Evolutionary conservation across 176 grass and related monocot species (phyloP).

Genomic region (Puccinellia tenuiflora): DNA sequence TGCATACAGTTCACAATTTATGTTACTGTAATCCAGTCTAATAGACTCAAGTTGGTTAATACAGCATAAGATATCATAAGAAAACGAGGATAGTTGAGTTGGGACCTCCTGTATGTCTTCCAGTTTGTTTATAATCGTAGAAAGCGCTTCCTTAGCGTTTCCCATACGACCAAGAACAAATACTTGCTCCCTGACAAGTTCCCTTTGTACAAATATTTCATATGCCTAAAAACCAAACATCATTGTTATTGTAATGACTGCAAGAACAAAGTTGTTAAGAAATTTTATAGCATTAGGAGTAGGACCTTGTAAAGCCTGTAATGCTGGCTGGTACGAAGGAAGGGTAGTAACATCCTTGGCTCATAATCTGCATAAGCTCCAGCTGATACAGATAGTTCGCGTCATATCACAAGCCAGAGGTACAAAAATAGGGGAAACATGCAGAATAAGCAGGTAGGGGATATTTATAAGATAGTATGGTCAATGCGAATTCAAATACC

Average conservation of each 20-base stretch:
- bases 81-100: constrained; percentile 7
- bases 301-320: constrained; percentile 91
- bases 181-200: constrained; percentile 78
- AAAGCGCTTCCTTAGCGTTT: constrained; percentile 96
- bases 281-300: background rate
- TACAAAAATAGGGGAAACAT: constrained; percentile 5
- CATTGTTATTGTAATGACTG: constrained; percentile 19
- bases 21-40: constrained; percentile 1
- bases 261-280: background rate
- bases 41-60: background rate
- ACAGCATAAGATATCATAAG: background rate
- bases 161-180: constrained; percentile 96
- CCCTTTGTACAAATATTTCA: constrained; percentile 67
- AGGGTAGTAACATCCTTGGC: constrained; percentile 73
- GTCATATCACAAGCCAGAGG: background rate
- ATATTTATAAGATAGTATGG: background rate
- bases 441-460: background rate
- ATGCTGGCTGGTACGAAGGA: constrained; percentile 91
- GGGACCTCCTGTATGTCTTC: constrained; percentile 87
- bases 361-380: constrained; percentile 96
- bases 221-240: constrained; percentile 73
- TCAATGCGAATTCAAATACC: constrained; percentile 37
- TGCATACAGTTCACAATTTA: constrained; percentile 34
- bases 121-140: constrained; percentile 85
- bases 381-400: constrained; percentile 45